Evolutionary conservation across 257 asterid genomes (phyloP).

Genomic region (Agastache rugosa): DNA sequence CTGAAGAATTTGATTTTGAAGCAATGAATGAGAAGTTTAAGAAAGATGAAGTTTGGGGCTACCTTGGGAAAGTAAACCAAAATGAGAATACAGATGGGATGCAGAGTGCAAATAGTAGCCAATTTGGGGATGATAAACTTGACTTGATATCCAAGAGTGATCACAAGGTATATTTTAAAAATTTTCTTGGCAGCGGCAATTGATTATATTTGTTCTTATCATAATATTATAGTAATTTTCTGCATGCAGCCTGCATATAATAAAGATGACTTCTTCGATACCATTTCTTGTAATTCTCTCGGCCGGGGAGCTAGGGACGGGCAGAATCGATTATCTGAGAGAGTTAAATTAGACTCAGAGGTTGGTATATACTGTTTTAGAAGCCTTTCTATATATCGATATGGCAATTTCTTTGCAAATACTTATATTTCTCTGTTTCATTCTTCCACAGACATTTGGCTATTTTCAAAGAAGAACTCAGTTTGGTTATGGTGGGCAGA

Average conservation of each 20-base stretch:
- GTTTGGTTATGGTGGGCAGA: conserved; percentile 46
- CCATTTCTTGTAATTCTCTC: conserved; percentile 63
- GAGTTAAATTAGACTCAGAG: conserved; percentile 62
- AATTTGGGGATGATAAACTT: conserved; percentile 40
- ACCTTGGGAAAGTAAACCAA: conserved; percentile 67
- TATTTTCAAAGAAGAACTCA: conserved; percentile 55
- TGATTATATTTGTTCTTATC: conserved; percentile 12
- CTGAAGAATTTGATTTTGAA: conserved; percentile 76
- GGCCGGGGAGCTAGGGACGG: conserved; percentile 63
- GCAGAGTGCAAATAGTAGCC: conserved; percentile 38
- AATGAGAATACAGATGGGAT: conserved; percentile 44
- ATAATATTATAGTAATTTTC: conserved; percentile 12
- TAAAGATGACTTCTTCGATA: conserved; percentile 80
- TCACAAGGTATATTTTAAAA: conserved; percentile 51
- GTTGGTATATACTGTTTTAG: conserved; percentile 40
- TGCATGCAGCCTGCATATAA: conserved; percentile 77
- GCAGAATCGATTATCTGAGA: conserved; percentile 49
- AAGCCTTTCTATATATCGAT: not conserved
- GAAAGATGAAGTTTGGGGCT: conserved; percentile 84
- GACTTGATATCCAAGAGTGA: conserved; percentile 49
- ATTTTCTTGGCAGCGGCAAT: not conserved
- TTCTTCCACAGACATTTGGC: conserved; percentile 59
- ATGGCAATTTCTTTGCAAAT: not conserved
- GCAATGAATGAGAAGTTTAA: conserved; percentile 88
- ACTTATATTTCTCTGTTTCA: conserved; percentile 1